Conservation (phyloP, 2,329 filamentous ascomycete genomes). For the Orbilia quercus region DNA sequence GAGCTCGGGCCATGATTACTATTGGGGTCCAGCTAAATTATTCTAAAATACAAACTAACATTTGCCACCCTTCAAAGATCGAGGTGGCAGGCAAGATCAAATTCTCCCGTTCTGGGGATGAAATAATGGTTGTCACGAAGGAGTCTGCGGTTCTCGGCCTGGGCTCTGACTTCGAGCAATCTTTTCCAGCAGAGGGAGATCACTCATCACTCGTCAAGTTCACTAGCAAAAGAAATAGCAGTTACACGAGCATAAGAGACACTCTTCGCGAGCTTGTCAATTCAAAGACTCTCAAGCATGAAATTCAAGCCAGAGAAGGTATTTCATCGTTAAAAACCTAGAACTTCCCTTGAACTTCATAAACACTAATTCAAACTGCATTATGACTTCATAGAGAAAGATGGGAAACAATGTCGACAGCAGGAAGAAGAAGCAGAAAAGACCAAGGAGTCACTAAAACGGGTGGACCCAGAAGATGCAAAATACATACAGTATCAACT, state of each 20-base stretch:
- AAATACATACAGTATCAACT: conserved; percentile 28
- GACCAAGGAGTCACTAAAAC: not conserved
- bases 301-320: conserved; percentile 26
- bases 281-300: not conserved
- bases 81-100: not conserved
- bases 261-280: conserved; percentile 1
- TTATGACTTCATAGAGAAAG: not conserved
- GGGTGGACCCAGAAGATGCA: not conserved
- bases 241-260: conserved; percentile 23
- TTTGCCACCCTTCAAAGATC: not conserved
- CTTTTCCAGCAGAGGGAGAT: conserved; percentile 16
- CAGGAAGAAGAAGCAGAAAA: not conserved
- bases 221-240: conserved; percentile 6
- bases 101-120: conserved; percentile 22
- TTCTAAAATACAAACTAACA: not conserved
- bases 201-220: conserved; percentile 51
- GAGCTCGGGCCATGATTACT: too few relatives aligned
- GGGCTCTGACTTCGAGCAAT: conserved; percentile 14
- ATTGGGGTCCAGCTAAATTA: too few relatives aligned
- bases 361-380: not conserved
- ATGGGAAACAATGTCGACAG: not conserved
- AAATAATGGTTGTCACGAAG: conserved; percentile 16
- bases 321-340: too few relatives aligned
- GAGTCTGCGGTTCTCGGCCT: conserved; percentile 37
- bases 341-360: not conserved